Evolutionary conservation across 495 filamentous ascomycete genomes (phyloP).

Genomic region (Parathielavia hyrcaniae): DNA sequence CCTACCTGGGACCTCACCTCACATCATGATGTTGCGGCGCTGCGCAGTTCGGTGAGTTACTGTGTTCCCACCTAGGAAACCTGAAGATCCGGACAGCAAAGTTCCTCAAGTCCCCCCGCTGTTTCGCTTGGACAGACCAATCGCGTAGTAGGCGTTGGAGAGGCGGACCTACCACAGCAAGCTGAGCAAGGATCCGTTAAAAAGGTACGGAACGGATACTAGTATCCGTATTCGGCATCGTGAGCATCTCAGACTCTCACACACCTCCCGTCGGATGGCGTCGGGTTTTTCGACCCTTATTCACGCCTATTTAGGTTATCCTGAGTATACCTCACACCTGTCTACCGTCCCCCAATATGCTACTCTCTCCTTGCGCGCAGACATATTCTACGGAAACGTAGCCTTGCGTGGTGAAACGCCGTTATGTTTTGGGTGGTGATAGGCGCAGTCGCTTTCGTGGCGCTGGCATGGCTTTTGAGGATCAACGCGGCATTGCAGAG

Average conservation of each 20-base stretch:
- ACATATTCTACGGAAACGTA: background rate
- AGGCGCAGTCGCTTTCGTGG: conserved; percentile 24
- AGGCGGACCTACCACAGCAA: no score
- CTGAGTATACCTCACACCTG: background rate
- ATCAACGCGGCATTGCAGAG: conserved; percentile 46
- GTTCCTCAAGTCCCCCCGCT: no score
- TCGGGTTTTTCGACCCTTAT: background rate
- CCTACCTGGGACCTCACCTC: no score
- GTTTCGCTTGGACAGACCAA: no score
- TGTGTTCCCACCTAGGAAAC: no score
- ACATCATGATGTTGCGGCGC: no score
- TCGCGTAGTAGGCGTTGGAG: background rate
- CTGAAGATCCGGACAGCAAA: no score
- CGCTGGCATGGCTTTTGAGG: conserved; percentile 43
- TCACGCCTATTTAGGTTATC: background rate
- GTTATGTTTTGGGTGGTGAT: conserved; percentile 6
- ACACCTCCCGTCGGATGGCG: background rate
- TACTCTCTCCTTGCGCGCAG: background rate
- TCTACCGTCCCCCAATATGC: background rate
- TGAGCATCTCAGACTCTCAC: background rate
- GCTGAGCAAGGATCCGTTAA: no score
- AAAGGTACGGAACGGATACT: no score
- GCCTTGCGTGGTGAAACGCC: background rate
- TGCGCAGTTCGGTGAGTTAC: no score
- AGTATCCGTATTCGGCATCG: background rate